phyloP scores from a whole-genome alignment of 768 basidiomycete genomes.

The Trichaptum fuscoviolaceum region DNA sequence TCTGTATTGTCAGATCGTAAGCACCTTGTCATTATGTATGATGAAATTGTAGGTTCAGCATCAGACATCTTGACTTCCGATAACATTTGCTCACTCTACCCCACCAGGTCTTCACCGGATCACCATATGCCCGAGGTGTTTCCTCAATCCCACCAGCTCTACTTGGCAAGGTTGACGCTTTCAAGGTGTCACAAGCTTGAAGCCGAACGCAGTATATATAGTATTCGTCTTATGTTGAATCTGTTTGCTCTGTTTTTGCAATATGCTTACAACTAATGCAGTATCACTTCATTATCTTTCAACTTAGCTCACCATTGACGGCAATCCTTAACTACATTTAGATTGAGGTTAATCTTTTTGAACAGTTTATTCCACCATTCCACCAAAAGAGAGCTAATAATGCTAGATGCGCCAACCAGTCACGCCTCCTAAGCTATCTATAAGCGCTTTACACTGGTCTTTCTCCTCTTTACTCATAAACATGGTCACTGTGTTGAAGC shows the following conservation, averaged over 20 bases:
- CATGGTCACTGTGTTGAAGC: slow-evolving; percentile 58
- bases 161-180: slow-evolving; percentile 23
- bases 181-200: neutral
- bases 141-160: slow-evolving; percentile 68
- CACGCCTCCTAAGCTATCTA: slow-evolving; percentile 23
- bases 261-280: neutral
- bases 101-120: slow-evolving; percentile 77
- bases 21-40: slow-evolving; percentile 82
- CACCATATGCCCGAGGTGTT: slow-evolving; percentile 89
- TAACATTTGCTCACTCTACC: slow-evolving; percentile 3
- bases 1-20: slow-evolving; percentile 80
- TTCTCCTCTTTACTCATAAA: slow-evolving; percentile 60
- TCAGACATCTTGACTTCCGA: neutral
- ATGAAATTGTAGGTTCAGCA: slow-evolving; percentile 71
- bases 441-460: slow-evolving; percentile 36
- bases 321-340: no score
- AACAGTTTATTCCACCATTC: neutral
- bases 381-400: neutral
- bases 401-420: neutral
- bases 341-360: no score
- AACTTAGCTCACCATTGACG: neutral
- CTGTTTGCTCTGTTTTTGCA: neutral
- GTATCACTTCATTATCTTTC: neutral
- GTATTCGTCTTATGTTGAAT: no score
- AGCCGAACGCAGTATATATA: neutral